These are phyloP conservation scores for Lomentospora prolificans DNA, from an alignment of 2,329 filamentous ascomycete species.

Conservation along the genomic window DNA sequence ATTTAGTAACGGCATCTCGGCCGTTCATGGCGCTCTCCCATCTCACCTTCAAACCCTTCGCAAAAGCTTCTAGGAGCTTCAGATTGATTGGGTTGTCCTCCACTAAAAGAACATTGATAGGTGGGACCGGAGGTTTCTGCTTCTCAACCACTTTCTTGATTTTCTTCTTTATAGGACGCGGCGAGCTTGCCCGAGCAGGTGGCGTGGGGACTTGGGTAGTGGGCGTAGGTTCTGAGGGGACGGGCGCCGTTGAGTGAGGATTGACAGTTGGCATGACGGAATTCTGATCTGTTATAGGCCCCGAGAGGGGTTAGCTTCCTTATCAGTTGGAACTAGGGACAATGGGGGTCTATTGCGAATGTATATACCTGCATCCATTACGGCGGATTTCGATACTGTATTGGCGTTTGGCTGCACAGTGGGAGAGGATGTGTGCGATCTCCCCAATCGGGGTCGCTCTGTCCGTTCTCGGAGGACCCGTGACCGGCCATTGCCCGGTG, in stretches of 20 bases:
- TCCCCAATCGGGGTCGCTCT: not conserved
- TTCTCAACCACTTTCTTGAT: constrained; percentile 40
- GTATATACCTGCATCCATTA: not conserved
- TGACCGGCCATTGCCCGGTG: constrained; percentile 54
- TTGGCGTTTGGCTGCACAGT: not conserved
- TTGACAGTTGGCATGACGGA: not conserved
- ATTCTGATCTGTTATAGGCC: not conserved
- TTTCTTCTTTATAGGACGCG: constrained; percentile 29
- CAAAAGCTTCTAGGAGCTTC: constrained; percentile 85
- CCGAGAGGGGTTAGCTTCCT: too few species aligned
- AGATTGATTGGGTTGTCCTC: constrained; percentile 99
- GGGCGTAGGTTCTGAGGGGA: constrained; percentile 2
- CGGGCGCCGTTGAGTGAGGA: not conserved
- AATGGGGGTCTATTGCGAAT: too few species aligned
- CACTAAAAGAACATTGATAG: constrained; percentile 94
- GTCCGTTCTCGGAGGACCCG: constrained; percentile 6
- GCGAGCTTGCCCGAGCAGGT: constrained; percentile 19
- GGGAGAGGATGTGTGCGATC: constrained; percentile 1
- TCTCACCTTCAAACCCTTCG: constrained; percentile 88
- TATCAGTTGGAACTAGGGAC: too few species aligned
- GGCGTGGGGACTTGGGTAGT: constrained; percentile 16
- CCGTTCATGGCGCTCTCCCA: constrained; percentile 98
- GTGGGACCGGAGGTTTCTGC: constrained; percentile 59
- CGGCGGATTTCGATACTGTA: not conserved
- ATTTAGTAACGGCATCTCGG: constrained; percentile 84